Evolutionary conservation across 1,284 basidiomycete genomes (phyloP), one percentile per base, ranked within the genome.

Genomic region (Cutaneotrichosporon cavernicola): DNA sequence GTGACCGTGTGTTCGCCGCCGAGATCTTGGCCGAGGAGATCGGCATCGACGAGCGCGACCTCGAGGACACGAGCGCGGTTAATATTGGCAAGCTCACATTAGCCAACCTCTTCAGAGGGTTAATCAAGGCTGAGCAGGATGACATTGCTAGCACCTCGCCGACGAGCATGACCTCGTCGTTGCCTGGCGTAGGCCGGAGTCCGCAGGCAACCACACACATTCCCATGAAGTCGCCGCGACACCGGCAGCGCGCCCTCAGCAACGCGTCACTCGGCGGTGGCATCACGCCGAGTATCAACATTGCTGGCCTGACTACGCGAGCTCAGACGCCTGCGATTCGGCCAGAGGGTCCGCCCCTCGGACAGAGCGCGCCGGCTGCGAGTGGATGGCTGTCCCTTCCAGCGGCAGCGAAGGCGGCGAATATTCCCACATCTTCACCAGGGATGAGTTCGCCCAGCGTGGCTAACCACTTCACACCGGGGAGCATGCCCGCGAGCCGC

Each of bases 11-110:
- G 70, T 98, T 97, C 77, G 94, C 97, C 66, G 91, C 92, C 11
- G 97, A 99, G 81, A 88, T 96, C 4, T 98, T 97, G 76, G 88
- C 90, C 4, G 95, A 98, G 76, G 96, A 99, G 79, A 87, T 88
- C 61, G 90, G 87, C 30, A 87, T 86, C 77, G 82, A 77, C 9
- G 80, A 82, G 34, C 85, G 88, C 61, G 82, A 83, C 30, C 85
- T 87, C 68, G 86, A 94, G 56, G 95, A 98, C 73, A 84, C 88
- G 14, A 86, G 91, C 78, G 40, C 58, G 75, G 77, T 82, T 63
- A 81, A 81, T 63, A 72, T 82, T 22, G 81, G 80, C 26, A 81
- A 81, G 72, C 80, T 79, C 69, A 71, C 76, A 2, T 64, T 82
- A 30, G 76, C 75, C 16, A 80, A 80, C 62, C 66, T 81, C 34